These are phyloP conservation scores for Paracamarosporium sp. DNA, from an alignment of 2,329 filamentous ascomycete species.

Conservation along the genomic window DNA sequence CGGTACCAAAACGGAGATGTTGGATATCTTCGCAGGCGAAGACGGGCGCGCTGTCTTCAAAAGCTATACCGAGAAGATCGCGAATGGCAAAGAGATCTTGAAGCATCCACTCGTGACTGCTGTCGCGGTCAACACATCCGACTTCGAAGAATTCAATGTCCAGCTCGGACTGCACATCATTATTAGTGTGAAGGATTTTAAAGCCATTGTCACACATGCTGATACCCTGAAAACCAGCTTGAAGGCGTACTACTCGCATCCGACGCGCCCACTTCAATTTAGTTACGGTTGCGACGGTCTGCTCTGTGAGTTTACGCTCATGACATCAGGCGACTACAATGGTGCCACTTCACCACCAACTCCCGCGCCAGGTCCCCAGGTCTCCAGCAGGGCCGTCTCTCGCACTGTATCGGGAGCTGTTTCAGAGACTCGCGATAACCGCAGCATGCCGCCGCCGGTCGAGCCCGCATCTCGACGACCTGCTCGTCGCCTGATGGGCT, in stretches of 20 bases:
- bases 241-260: conserved; percentile 72
- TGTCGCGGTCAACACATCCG: conserved; percentile 76
- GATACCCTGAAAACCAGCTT: conserved; percentile 72
- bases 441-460: conserved; percentile 51
- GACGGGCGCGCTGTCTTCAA: conserved; percentile 75
- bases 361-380: conserved; percentile 45
- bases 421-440: conserved; percentile 25
- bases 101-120: conserved; percentile 84
- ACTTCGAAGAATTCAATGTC: conserved; percentile 77
- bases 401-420: conserved; percentile 29
- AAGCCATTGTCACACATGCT: conserved; percentile 78
- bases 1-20: conserved; percentile 78
- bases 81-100: conserved; percentile 74
- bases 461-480: conserved; percentile 39
- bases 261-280: conserved; percentile 75
- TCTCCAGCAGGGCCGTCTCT: conserved; percentile 45
- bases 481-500: conserved; percentile 37
- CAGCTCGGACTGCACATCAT: conserved; percentile 80
- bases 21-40: conserved; percentile 75
- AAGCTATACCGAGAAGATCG: conserved; percentile 81
- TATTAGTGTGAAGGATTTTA: conserved; percentile 83
- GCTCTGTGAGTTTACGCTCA: conserved; percentile 78
- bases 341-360: conserved; percentile 47
- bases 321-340: conserved; percentile 74
- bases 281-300: conserved; percentile 73